These are phyloP conservation scores for Coemansia javaensis DNA, from an alignment of 192 early-diverging fungal genomes.

Conservation along the genomic window DNA sequence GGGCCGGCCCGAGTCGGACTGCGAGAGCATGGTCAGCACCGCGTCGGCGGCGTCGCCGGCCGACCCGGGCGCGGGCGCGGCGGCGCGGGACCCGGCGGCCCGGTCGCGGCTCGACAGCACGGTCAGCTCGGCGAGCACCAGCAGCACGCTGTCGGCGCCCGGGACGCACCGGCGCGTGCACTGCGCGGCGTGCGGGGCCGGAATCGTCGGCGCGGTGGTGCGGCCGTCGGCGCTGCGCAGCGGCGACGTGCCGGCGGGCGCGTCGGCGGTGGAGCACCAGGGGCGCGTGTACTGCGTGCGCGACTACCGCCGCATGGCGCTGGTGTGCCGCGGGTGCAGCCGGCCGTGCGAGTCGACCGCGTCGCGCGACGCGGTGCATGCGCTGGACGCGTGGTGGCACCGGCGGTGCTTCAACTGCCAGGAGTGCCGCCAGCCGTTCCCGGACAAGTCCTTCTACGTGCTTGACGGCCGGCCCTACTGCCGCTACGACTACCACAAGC, in stretches of 20 bases:
- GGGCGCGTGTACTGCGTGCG: slow-evolving; percentile 42
- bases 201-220: slow-evolving; percentile 16
- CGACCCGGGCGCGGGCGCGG: slow-evolving; percentile 1
- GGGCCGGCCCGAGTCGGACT: slow-evolving; percentile 41
- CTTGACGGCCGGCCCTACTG: slow-evolving; percentile 80
- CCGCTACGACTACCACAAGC: slow-evolving; percentile 78
- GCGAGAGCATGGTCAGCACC: slow-evolving; percentile 43
- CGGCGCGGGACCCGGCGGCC: slow-evolving; percentile 6
- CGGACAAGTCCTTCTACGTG: slow-evolving; percentile 77
- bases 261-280: slow-evolving; percentile 34
- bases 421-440: slow-evolving; percentile 64
- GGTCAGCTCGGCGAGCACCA: slow-evolving; percentile 39
- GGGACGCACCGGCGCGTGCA: slow-evolving; percentile 9
- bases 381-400: slow-evolving; percentile 63
- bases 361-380: slow-evolving; percentile 48
- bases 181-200: slow-evolving; percentile 32
- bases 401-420: slow-evolving; percentile 61
- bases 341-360: slow-evolving; percentile 28
- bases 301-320: slow-evolving; percentile 13
- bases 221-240: slow-evolving; percentile 16
- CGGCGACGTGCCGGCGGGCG: slow-evolving; percentile 20
- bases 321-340: slow-evolving; percentile 21
- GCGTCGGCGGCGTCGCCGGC: slow-evolving; percentile 19
- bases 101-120: slow-evolving; percentile 39
- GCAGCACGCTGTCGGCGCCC: slow-evolving; percentile 44